Conservation (phyloP, 139 green algal genomes). For the Chlamydomonas sp. region DNA sequence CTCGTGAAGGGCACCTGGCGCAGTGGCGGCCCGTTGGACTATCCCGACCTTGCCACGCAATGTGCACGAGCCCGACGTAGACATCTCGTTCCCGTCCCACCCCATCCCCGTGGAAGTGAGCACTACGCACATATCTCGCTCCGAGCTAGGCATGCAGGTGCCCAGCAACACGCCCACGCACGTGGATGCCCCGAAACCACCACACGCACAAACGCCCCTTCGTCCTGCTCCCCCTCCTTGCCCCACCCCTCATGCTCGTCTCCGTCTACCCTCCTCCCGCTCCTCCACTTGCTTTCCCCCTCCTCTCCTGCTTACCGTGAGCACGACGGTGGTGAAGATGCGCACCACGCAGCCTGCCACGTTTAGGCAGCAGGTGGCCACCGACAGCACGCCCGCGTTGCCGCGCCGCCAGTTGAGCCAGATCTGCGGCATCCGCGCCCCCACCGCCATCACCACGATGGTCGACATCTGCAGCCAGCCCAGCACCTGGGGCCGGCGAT, state of each 20-base stretch:
- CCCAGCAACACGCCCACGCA: too few species aligned
- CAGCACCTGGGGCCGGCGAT: conserved; percentile 4
- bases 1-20: too few species aligned
- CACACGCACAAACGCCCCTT: too few species aligned
- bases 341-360: conserved; percentile 74
- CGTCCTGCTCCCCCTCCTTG: not conserved
- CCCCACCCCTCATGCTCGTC: not conserved
- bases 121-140: too few species aligned
- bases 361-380: conserved; percentile 73
- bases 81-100: too few species aligned
- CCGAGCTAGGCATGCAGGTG: too few species aligned
- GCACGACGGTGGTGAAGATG: conserved; percentile 77
- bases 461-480: conserved; percentile 67
- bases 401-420: conserved; percentile 76
- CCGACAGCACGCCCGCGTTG: conserved; percentile 78
- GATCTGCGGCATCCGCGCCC: conserved; percentile 79
- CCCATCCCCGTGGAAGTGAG: too few species aligned
- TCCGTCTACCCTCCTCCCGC: not conserved
- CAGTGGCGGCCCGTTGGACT: too few species aligned
- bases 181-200: too few species aligned
- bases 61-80: too few species aligned
- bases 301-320: conserved; percentile 45
- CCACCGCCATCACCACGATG: conserved; percentile 61
- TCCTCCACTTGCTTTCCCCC: not conserved
- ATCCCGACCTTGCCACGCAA: too few species aligned